Conservation (phyloP, 2,329 filamentous ascomycete species). For the Sporothrix protearum region DNA sequence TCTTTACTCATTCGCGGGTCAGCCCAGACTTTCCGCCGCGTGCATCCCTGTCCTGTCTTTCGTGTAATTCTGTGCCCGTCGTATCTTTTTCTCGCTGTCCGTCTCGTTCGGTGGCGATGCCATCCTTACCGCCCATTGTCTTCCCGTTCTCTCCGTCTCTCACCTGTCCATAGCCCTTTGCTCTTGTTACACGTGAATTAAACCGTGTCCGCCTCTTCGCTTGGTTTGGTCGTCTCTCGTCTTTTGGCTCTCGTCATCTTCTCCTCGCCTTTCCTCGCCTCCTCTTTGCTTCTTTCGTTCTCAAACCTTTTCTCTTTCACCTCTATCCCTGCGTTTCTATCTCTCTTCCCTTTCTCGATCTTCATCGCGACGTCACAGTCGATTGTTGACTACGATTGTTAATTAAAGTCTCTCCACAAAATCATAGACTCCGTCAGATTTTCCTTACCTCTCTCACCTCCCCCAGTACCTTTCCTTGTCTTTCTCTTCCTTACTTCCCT, state of each 20-base stretch:
- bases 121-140: neutral
- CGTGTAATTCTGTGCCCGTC: neutral
- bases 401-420: neutral
- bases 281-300: neutral
- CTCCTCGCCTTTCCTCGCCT: neutral
- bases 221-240: constrained; percentile 1
- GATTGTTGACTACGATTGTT: neutral
- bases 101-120: neutral
- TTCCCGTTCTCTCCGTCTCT: neutral
- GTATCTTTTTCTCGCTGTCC: neutral
- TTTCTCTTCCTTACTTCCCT: neutral
- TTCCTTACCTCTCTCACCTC: constrained; percentile 3
- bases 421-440: neutral
- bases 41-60: neutral
- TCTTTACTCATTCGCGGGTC: neutral
- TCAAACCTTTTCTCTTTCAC: neutral
- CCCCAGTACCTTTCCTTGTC: neutral
- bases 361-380: neutral
- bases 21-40: neutral
- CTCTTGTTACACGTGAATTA: neutral
- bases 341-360: neutral
- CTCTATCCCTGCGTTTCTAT: neutral
- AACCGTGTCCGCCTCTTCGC: constrained; percentile 1
- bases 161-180: neutral
- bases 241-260: neutral